These are phyloP conservation scores for Letharia columbiana DNA, from an alignment of 495 filamentous ascomycete species.

Conservation along the genomic window DNA sequence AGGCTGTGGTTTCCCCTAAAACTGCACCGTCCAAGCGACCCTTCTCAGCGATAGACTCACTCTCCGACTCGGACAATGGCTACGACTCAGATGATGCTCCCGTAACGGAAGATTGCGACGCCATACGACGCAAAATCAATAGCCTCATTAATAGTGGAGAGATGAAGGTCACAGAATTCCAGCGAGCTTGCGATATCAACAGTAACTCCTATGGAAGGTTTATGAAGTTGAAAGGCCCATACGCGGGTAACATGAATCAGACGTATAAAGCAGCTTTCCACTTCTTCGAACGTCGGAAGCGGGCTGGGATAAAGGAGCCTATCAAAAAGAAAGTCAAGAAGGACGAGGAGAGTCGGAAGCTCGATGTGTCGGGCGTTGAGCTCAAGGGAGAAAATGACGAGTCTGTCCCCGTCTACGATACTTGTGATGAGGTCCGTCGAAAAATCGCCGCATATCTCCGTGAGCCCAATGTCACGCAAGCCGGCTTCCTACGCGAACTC, in stretches of 20 bases:
- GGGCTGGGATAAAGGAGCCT: constrained; percentile 27
- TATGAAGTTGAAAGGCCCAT: constrained; percentile 26
- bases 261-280: constrained; percentile 28
- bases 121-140: constrained; percentile 10
- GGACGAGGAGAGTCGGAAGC: constrained; percentile 30
- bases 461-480: constrained; percentile 41
- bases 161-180: constrained; percentile 24
- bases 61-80: constrained; percentile 1
- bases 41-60: neutral
- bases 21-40: neutral
- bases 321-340: constrained; percentile 28
- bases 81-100: constrained; percentile 1
- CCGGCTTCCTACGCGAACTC: constrained; percentile 44
- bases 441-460: constrained; percentile 47
- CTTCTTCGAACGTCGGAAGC: constrained; percentile 39
- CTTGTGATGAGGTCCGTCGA: constrained; percentile 47
- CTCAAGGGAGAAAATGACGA: constrained; percentile 37
- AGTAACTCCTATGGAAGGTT: constrained; percentile 28
- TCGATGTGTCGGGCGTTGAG: constrained; percentile 21
- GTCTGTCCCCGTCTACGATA: constrained; percentile 42
- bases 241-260: constrained; percentile 25
- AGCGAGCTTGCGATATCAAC: constrained; percentile 18
- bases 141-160: constrained; percentile 17
- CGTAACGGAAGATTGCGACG: constrained; percentile 6
- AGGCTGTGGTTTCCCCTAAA: neutral